phyloP scores from a whole-genome alignment of 2,329 filamentous ascomycete species.

The Epicoccum nigrum region DNA sequence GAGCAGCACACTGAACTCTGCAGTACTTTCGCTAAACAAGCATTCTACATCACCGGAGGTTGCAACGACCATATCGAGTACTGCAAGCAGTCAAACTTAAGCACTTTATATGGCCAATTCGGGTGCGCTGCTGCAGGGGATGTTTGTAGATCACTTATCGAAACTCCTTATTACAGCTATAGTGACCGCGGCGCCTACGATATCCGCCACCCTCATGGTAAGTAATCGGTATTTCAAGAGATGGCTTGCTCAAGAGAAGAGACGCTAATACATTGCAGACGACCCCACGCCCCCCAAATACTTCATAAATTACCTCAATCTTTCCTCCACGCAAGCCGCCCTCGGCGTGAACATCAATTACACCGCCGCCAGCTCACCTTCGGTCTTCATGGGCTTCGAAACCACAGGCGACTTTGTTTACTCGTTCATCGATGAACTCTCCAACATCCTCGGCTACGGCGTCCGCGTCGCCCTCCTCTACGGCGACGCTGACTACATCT shows the following conservation, averaged over 20 bases:
- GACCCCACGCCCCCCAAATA: constrained; percentile 61
- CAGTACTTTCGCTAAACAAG: constrained; percentile 48
- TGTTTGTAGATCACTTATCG: constrained; percentile 54
- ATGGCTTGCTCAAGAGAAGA: background rate
- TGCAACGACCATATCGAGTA: constrained; percentile 58
- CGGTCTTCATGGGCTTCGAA: constrained; percentile 54
- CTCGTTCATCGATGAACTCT: constrained; percentile 54
- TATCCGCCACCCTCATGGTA: constrained; percentile 53
- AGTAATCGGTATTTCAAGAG: background rate
- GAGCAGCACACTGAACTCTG: background rate
- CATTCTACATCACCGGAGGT: constrained; percentile 55
- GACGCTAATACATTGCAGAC: constrained; percentile 25
- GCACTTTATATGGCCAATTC: constrained; percentile 35
- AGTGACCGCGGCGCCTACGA: constrained; percentile 61
- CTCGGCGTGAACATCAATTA: constrained; percentile 62
- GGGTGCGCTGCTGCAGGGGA: constrained; percentile 46
- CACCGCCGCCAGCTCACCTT: constrained; percentile 48
- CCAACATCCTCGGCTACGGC: constrained; percentile 59
- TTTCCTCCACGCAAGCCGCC: constrained; percentile 58
- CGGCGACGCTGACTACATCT: constrained; percentile 64
- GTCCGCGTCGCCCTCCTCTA: constrained; percentile 63
- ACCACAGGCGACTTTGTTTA: constrained; percentile 55
- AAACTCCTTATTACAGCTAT: constrained; percentile 50
- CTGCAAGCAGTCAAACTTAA: constrained; percentile 49
- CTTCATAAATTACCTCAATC: constrained; percentile 59